Evolutionary conservation across 2,329 filamentous ascomycete genomes (phyloP), one percentile per base, ranked within the genome.

Genomic region (Coccinonectria pachysandricola): DNA sequence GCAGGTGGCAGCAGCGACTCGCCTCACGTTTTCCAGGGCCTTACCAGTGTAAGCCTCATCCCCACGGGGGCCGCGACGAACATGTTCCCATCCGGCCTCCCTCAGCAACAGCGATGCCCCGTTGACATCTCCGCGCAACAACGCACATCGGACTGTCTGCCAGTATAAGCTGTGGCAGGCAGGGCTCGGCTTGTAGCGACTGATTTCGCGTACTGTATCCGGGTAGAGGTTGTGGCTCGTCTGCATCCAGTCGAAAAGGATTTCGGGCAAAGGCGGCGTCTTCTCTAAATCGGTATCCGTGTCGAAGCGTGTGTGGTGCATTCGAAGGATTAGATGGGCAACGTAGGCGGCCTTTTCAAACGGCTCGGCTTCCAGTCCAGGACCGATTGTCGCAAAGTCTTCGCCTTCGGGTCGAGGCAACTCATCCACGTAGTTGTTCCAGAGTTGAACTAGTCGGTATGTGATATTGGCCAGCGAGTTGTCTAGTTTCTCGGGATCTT

Each of bases 181-280:
- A 12, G 86, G 83, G 32, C 81, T 81, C 1, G 82, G 81, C 23
- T 66, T 65, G 40, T 75, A 58, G 15, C 65, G 64, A 35, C 71
- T 60, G 13, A 95, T 67, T 4, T 75, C 64, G 19, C 73, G 62
- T 13, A 81, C 60, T 43, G 87, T 79, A 26, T 73, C 66, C 2
- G 68, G 66, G 42, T 81, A 81, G 14, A 79, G 68, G 36, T 81
- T 75, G 48, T 94, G 84, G 45, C 83, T 71, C 10, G 66, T 64
- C 28, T 82, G 69, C 37, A 93, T 64, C 88, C 88, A 96, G 43
- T 82, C 71, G 35, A 95, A 75, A 9, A 96, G 60, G 10, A 86
- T 69, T 46, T 79, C 77, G 1, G 88, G 84, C 11, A 92, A 61
- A 1, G 82, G 68, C 3, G 64, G 62, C 2, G 50, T 48, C 39